Evolutionary conservation across 345 rosid genomes (phyloP).

Genomic region (Angophora floribunda): DNA sequence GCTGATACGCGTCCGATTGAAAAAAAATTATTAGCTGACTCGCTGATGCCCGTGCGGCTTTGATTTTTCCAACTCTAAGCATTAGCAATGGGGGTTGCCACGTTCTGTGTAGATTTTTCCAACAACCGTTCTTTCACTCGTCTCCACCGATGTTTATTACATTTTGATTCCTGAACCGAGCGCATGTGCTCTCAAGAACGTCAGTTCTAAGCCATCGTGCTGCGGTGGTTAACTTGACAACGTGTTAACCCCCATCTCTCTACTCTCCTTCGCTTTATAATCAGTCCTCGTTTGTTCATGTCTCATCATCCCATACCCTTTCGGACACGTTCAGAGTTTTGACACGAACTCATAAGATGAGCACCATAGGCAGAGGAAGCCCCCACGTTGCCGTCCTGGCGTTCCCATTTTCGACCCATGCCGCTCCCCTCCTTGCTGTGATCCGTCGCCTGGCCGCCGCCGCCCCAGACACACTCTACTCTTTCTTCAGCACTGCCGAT

Average conservation of each 20-base stretch:
- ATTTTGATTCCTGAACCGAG: background rate
- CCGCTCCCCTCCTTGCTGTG: slow-evolving; percentile 20
- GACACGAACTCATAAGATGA: background rate
- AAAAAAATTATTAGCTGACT: background rate
- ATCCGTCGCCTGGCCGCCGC: slow-evolving; percentile 13
- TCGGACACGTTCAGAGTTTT: background rate
- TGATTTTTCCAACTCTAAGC: background rate
- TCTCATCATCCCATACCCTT: background rate
- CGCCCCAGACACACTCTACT: slow-evolving; percentile 16
- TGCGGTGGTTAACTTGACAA: background rate
- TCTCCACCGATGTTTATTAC: background rate
- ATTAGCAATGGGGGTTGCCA: background rate
- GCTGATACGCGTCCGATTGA: background rate
- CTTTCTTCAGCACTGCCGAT: slow-evolving; percentile 22
- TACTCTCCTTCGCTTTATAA: background rate
- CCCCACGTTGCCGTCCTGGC: slow-evolving; percentile 27
- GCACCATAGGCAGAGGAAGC: background rate
- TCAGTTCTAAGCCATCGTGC: background rate
- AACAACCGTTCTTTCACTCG: background rate
- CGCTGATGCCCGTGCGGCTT: background rate
- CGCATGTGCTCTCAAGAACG: background rate
- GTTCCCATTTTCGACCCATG: slow-evolving; percentile 36
- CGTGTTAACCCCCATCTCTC: background rate
- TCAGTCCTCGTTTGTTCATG: background rate
- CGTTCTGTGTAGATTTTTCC: background rate